Conservation (phyloP, 2,329 filamentous ascomycete genomes). For the Aureobasidium zeae region DNA sequence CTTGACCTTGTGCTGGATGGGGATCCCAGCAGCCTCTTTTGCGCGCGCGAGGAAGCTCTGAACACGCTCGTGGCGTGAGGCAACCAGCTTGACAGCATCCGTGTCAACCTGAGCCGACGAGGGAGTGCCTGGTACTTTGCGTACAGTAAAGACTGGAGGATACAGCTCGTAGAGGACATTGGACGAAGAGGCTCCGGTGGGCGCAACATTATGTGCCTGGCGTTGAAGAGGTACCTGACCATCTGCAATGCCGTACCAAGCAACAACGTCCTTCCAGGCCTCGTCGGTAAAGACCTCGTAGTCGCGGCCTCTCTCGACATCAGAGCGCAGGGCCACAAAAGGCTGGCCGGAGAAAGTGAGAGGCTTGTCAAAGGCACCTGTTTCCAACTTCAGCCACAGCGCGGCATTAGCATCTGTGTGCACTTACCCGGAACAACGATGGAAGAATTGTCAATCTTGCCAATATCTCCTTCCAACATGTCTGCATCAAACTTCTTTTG, state of each 20-base stretch:
- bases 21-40: constrained; percentile 60
- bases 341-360: constrained; percentile 20
- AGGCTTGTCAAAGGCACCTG: constrained; percentile 22
- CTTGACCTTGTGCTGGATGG: constrained; percentile 62
- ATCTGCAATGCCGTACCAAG: constrained; percentile 70
- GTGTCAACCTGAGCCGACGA: constrained; percentile 15
- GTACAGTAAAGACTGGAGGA: constrained; percentile 74
- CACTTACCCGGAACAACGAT: constrained; percentile 45
- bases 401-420: no score
- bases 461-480: constrained; percentile 55
- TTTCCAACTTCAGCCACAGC: constrained; percentile 1
- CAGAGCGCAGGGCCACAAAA: constrained; percentile 67
- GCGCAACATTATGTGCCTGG: constrained; percentile 66
- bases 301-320: constrained; percentile 53
- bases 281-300: constrained; percentile 68
- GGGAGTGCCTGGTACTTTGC: constrained; percentile 50
- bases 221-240: constrained; percentile 65
- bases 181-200: constrained; percentile 39
- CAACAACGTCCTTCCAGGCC: constrained; percentile 71
- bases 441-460: constrained; percentile 79
- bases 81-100: constrained; percentile 54
- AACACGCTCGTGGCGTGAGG: constrained; percentile 60
- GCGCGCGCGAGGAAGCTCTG: constrained; percentile 66
- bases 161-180: constrained; percentile 76
- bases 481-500: constrained; percentile 49